Evolutionary conservation across 192 early-diverging fungal species (phyloP), one percentile per base, ranked within the genome.

Genomic region (Geosiphon pyriformis): DNA sequence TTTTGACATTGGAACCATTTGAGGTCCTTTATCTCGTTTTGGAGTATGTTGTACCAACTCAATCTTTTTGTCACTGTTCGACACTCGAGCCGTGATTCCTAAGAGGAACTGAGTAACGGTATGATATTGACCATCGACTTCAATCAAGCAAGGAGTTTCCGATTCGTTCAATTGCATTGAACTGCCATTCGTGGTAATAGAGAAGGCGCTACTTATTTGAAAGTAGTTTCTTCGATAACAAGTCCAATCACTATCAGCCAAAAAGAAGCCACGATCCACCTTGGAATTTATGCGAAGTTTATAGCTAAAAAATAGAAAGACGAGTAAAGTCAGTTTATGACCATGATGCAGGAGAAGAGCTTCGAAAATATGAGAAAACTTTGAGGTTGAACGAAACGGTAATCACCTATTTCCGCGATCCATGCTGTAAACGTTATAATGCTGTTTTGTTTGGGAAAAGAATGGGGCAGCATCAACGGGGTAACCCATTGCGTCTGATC

Each of bases 221-320:
- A 95, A 95, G 75, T 95, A 97, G 73, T 97, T 97, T 69, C 94
- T 85, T 4, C 94, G 83, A 72, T 97, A 97, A 65, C 94, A 95
- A 1, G 94, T 94, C 94, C 94, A 98, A 61, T 92, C 91, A 55
- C 80, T 82, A 35, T 88, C 85, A 1, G 94, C 87, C 48, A 95
- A 74, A 61, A 96, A 95, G 76, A 97, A 97, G 15, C 94, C 94
- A 30, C 92, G 85, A 69, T 96, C 94, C 46, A 98, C 86, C 37
- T 92, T 92, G 20, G 93, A 86, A 53, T 83, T 76, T 49, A 96
- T 70, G 17, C 73, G 68, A 15, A 88, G 67, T 7, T 73, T 76
- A 69, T 82, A 85, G 11, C 82, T 88, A 68, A 11, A 59, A 3
- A 70, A 42, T 59, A n/a, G 15, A 50, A 61, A 58, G 20, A 48